Evolutionary conservation across 164 flowering plant species (phyloP), one percentile per base, ranked within the genome.

Genomic region (Cinnamomum chago): DNA sequence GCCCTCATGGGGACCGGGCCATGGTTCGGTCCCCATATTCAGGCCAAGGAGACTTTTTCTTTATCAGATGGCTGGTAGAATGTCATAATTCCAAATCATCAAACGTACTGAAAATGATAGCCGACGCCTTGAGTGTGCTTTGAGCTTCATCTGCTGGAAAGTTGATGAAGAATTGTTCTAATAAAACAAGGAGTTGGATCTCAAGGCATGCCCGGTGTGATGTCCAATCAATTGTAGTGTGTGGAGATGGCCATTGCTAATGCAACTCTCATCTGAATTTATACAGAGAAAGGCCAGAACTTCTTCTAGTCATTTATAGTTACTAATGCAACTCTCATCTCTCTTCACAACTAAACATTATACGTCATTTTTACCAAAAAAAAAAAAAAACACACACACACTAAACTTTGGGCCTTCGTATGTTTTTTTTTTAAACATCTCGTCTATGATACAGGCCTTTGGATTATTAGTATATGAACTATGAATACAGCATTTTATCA

Each of bases 61-160:
- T n/a, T n/a, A n/a, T n/a, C n/a, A n/a, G n/a, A n/a, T 82, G 12
- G 76, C 76, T 7, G 82, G 76, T 13, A 85, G 24, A 11, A 78
- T 81, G 4, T 78, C 79, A 0, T 65, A 68, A n/a, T 58, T 87
- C 88, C 14, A 85, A 71, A 9, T 73, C 87, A 22, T 83, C 81
- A 47, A 83, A 87, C 0, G 87, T 85, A 78, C 83, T 85, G 50
- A 85, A 20, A 35, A 87, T 58, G 17, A 83, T 20, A 0, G 80
- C 85, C 3, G 79, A 50, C 0, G 83, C 84, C 58, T 62, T 75
- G 2, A 1, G 18, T 18, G 81, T 76, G 13, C 71, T 79, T 5
- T 65, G 50, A 0, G 20, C 10, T 65, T 80, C 79, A 2, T 52
- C 62, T 5, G 70, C 25, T 11, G 28, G 22, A 52, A 65, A 82